phyloP scores from a whole-genome alignment of 2,329 filamentous ascomycete species.

The Coccinonectria pachysandricola region DNA sequence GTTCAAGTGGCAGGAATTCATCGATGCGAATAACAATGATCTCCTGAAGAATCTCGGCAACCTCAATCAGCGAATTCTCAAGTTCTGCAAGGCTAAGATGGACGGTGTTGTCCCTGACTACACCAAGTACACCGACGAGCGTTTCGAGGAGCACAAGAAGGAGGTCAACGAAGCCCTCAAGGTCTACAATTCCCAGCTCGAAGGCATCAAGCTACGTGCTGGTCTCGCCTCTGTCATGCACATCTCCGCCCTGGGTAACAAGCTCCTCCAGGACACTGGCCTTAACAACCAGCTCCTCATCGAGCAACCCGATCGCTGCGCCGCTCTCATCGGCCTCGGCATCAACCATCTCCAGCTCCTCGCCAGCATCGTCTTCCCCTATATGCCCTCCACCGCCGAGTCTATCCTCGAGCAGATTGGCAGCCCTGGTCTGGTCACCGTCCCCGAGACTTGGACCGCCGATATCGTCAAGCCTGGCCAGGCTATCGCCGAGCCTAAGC shows the following conservation, averaged over 20 bases:
- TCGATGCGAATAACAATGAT: constrained; percentile 79
- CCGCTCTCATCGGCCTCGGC: constrained; percentile 61
- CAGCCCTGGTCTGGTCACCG: constrained; percentile 35
- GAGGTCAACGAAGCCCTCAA: constrained; percentile 58
- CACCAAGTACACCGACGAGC: constrained; percentile 44
- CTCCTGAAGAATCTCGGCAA: constrained; percentile 69
- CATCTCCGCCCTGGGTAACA: constrained; percentile 48
- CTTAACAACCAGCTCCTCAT: constrained; percentile 45
- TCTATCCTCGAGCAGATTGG: constrained; percentile 72
- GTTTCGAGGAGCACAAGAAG: constrained; percentile 42
- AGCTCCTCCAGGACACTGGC: constrained; percentile 40
- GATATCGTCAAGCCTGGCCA: constrained; percentile 60
- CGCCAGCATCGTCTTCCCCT: constrained; percentile 68
- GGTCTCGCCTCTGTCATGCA: constrained; percentile 56
- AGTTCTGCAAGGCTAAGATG: constrained; percentile 69
- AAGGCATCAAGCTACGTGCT: constrained; percentile 59
- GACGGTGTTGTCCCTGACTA: constrained; percentile 58
- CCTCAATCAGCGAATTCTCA: constrained; percentile 63
- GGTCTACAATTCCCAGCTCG: constrained; percentile 57
- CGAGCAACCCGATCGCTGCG: constrained; percentile 43
- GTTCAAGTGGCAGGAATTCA: constrained; percentile 81
- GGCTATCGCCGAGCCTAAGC: constrained; percentile 67
- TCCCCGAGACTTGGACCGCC: constrained; percentile 57
- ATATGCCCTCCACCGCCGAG: constrained; percentile 69
- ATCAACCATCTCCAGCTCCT: constrained; percentile 78